Conservation (phyloP, 2,329 filamentous ascomycete genomes). For the Aspergillus tubingensis region DNA sequence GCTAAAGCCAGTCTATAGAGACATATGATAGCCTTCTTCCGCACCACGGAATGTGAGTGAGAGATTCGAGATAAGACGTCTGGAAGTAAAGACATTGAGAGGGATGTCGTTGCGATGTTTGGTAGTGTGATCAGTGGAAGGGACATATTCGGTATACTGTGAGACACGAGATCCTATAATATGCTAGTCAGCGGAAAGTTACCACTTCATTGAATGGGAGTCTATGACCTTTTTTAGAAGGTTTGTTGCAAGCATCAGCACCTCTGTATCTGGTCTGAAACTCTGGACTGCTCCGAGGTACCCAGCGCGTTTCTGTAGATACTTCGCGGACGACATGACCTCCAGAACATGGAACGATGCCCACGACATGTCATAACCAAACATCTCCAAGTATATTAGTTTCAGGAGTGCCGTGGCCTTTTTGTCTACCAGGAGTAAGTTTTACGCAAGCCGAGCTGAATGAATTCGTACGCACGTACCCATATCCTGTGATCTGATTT, state of each 20-base stretch:
- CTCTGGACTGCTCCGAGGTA: conserved; percentile 95
- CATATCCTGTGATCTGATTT: conserved; percentile 93
- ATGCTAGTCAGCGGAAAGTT: conserved; percentile 15
- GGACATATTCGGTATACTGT: conserved; percentile 72
- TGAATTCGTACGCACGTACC: conserved; percentile 53
- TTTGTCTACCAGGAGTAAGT: conserved; percentile 62
- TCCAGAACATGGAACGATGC: conserved; percentile 97
- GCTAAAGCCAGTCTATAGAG: conserved; percentile 90
- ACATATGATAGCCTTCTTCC: conserved; percentile 95
- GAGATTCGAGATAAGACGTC: conserved; percentile 84
- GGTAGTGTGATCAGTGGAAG: conserved; percentile 88
- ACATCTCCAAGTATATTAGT: conserved; percentile 97
- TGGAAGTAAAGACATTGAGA: conserved; percentile 84
- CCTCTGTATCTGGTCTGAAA: conserved; percentile 92
- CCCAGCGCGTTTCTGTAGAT: conserved; percentile 90
- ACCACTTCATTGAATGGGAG: not conserved
- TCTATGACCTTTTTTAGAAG: conserved; percentile 78
- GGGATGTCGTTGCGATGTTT: conserved; percentile 87
- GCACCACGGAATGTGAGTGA: conserved; percentile 80
- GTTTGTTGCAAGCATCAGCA: conserved; percentile 96
- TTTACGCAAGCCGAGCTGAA: not conserved
- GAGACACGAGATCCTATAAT: conserved; percentile 60
- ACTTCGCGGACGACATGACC: conserved; percentile 96
- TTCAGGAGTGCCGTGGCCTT: conserved; percentile 96
- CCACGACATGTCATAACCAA: conserved; percentile 99